Conservation (phyloP, 2,329 filamentous ascomycete species). For the Aspergillus sclerotialis region DNA sequence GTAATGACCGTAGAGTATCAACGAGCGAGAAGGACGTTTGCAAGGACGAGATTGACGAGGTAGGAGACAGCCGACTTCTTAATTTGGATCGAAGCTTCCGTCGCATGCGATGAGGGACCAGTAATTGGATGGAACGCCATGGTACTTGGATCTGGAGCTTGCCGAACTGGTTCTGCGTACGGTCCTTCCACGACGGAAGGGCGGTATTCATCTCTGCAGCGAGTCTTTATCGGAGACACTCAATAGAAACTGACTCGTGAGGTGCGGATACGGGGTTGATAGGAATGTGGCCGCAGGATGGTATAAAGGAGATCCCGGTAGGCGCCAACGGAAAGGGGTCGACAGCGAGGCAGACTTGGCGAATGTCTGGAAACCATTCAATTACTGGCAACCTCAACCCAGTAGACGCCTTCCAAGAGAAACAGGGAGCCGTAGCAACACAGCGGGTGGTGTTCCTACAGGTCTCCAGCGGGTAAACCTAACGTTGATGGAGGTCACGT, state of each 20-base stretch:
- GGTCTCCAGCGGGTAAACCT: slow-evolving; percentile 18
- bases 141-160: slow-evolving; percentile 41
- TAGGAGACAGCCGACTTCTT: slow-evolving; percentile 58
- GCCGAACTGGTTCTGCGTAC: slow-evolving; percentile 35
- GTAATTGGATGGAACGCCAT: slow-evolving; percentile 43
- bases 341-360: background rate
- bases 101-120: slow-evolving; percentile 58
- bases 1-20: slow-evolving; percentile 69
- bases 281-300: slow-evolving; percentile 1
- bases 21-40: slow-evolving; percentile 75
- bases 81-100: slow-evolving; percentile 63
- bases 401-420: slow-evolving; percentile 5
- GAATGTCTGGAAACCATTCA: slow-evolving; percentile 4
- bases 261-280: background rate
- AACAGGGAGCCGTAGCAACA: slow-evolving; percentile 3
- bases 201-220: slow-evolving; percentile 26
- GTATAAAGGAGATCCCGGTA: slow-evolving; percentile 3
- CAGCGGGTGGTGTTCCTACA: slow-evolving; percentile 10
- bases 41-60: slow-evolving; percentile 66
- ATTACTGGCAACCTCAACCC: slow-evolving; percentile 9
- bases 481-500: slow-evolving; percentile 19
- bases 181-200: slow-evolving; percentile 42
- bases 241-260: slow-evolving; percentile 4
- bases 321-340: slow-evolving; percentile 12
- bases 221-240: slow-evolving; percentile 15